Evolutionary conservation across 2,329 filamentous ascomycete genomes (phyloP), one percentile per base, ranked within the genome.

Genomic region (Metarhizium album): DNA sequence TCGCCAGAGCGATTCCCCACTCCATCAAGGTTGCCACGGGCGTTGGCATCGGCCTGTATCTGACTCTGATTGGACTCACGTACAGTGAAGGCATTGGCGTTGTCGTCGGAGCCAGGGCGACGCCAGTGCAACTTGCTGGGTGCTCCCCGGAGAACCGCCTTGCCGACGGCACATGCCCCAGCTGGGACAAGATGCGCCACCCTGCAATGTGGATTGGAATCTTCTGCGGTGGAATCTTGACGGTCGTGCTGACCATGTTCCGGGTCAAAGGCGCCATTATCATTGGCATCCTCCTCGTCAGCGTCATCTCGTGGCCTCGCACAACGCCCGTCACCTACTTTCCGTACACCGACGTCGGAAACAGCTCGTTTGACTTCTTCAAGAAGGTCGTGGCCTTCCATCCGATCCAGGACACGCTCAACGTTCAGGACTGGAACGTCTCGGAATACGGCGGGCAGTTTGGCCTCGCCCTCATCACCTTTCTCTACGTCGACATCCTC

Each of bases 401-500:
- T 62, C 78, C 81, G 5, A 94, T 95, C 62, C 64, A 75, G 54
- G 76, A 78, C 46, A 83, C 79, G 4, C 74, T 94, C 14, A 77
- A 74, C 33, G 87, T 83, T 1, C 86, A 89, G 62, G 71, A 88
- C 52, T 95, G 87, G 84, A 71, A 86, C 58, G 73, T 94, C 23
- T 70, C 75, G 7, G 73, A 73, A 4, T 82, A 88, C 52, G 82
- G 84, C 11, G 80, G 80, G 3, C 83, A 93, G 61, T 94, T 94
- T 61, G 86, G 84, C 27, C 74, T 93, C 47, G 89, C 89, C 0
- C 81, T 94, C 56, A 83, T 94, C 65, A 94, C 89, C 2, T 94
- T 95, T 70, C 75, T 94, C 22, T 94, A 95, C 61, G 88, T 94
- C 57, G 89, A 95, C 61, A 91, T 95, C 54, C 79, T 95, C 43